Evolutionary conservation across 345 rosid genomes (phyloP).

Genomic region (Rhodamnia rubescens): DNA sequence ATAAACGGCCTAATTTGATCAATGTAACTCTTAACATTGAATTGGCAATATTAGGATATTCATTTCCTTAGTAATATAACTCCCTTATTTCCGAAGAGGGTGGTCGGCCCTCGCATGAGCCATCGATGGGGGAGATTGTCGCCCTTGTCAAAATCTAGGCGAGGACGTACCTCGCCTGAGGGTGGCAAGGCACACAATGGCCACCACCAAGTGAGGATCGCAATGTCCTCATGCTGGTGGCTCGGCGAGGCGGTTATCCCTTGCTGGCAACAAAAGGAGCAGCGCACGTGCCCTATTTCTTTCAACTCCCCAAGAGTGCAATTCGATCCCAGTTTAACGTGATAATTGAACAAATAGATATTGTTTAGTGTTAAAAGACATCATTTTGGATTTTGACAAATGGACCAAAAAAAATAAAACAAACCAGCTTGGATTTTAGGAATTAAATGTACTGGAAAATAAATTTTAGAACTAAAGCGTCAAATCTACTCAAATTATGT

Average conservation of each 20-base stretch:
- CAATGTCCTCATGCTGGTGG: neutral
- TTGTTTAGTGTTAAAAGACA: neutral
- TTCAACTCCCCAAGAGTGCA: neutral
- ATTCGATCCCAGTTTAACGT: too few species aligned
- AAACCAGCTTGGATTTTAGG: neutral
- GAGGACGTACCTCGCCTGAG: neutral
- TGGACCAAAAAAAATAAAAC: too few species aligned
- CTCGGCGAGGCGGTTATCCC: neutral
- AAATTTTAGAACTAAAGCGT: neutral
- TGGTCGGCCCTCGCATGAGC: neutral
- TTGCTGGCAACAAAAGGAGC: neutral
- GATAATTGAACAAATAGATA: too few species aligned
- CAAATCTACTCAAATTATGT: neutral
- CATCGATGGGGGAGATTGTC: neutral
- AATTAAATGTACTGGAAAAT: neutral
- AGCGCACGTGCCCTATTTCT: neutral
- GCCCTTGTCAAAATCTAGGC: neutral
- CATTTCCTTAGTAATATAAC: too few species aligned
- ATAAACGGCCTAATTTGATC: too few species aligned
- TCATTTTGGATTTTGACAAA: neutral
- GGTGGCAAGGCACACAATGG: neutral
- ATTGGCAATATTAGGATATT: too few species aligned
- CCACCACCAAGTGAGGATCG: neutral
- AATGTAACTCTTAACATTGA: too few species aligned
- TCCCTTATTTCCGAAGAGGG: rapidly evolving